phyloP scores from a whole-genome alignment of 208 protist species.

The Leishmania amazonensis region DNA sequence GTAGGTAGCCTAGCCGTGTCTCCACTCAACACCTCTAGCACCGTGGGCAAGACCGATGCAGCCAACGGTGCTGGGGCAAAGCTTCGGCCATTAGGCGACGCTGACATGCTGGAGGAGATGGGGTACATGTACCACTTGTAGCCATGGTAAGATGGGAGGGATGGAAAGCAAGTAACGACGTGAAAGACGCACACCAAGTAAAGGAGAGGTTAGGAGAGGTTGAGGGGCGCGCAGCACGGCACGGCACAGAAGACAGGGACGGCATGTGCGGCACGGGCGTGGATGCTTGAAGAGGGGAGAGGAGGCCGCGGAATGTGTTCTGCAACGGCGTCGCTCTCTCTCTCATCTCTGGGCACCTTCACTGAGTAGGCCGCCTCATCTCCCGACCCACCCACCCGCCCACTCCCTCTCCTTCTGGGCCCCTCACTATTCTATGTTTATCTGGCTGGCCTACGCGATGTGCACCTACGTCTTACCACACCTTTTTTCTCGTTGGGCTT shows the following conservation, averaged over 20 bases:
- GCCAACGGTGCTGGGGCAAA: not conserved
- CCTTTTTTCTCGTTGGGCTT: not conserved
- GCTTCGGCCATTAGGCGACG: not conserved
- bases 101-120: not conserved
- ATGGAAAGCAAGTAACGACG: not conserved
- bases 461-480: too few relatives aligned
- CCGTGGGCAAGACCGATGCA: not conserved
- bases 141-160: not conserved
- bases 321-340: not conserved
- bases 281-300: not conserved
- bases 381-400: not conserved
- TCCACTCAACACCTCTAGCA: not conserved
- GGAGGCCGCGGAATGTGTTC: not conserved
- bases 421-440: too few relatives aligned
- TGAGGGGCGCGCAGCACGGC: not conserved
- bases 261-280: not conserved
- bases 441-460: too few relatives aligned
- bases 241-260: not conserved
- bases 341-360: not conserved
- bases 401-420: not conserved
- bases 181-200: not conserved
- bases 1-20: not conserved
- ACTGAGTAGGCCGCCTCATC: not conserved
- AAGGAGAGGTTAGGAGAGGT: not conserved
- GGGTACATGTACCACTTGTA: conserved; percentile 2